Percentiles rank a stretch among this genome's conserved stretches.
Conservation (phyloP, 257 asterid species). For the Phtheirospermum japonicum region DNA sequence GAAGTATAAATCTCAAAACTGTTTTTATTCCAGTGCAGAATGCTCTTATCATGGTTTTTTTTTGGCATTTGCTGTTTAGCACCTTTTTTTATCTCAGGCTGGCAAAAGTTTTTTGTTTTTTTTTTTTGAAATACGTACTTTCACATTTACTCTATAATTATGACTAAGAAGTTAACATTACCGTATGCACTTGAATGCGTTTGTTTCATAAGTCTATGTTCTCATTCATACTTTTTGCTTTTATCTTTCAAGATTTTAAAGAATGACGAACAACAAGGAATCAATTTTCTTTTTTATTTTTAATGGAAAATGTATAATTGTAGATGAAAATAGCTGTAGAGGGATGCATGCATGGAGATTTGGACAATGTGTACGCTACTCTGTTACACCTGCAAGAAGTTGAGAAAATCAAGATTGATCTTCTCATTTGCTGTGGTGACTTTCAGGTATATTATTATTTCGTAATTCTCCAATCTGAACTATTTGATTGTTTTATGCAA, state of each 20-base stretch:
- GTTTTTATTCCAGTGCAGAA: too few species aligned
- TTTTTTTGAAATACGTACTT: too few species aligned
- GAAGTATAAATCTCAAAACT: too few species aligned
- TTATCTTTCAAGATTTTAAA: not conserved
- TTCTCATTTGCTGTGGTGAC: constrained; percentile 94
- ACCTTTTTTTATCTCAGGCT: too few species aligned
- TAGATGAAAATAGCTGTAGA: constrained; percentile 94
- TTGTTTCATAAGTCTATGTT: not conserved
- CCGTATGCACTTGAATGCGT: not conserved
- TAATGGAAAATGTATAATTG: constrained; percentile 15
- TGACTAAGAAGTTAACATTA: not conserved
- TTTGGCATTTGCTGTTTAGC: too few species aligned
- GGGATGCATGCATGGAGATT: constrained; percentile 98
- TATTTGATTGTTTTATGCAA: not conserved
- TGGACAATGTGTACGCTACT: constrained; percentile 83
- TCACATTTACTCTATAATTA: too few species aligned
- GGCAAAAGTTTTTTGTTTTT: too few species aligned
- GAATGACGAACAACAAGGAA: not conserved
- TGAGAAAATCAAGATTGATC: constrained; percentile 72
- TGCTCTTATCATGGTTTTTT: too few species aligned
- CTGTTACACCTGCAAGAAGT: constrained; percentile 72
- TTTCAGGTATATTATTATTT: constrained; percentile 59
- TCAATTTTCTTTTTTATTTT: not conserved
- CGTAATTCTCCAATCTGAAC: not conserved
- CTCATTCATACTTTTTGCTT: not conserved